Evolutionary conservation across 2,329 filamentous ascomycete genomes (phyloP).

Genomic region (Sporothrix sp.): DNA sequence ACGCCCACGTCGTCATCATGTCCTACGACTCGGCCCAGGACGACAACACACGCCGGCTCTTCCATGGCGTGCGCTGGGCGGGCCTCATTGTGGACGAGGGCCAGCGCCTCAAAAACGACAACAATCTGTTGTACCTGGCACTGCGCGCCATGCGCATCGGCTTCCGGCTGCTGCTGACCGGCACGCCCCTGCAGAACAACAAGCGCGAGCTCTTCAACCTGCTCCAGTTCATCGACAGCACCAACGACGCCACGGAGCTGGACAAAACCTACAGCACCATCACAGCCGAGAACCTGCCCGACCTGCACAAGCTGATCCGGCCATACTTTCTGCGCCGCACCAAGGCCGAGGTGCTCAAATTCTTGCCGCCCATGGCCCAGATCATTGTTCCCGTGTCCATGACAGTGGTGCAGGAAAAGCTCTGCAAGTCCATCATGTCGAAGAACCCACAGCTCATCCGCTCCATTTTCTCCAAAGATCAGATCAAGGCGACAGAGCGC

Average conservation of each 20-base stretch:
- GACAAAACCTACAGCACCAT: slow-evolving; percentile 70
- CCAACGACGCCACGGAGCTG: slow-evolving; percentile 57
- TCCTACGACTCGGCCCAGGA: slow-evolving; percentile 87
- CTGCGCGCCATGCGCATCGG: slow-evolving; percentile 65
- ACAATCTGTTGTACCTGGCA: slow-evolving; percentile 68
- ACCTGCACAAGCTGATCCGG: slow-evolving; percentile 75
- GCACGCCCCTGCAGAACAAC: slow-evolving; percentile 91
- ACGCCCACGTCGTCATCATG: slow-evolving; percentile 85
- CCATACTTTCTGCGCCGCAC: slow-evolving; percentile 64
- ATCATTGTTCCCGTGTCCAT: slow-evolving; percentile 95
- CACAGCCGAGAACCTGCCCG: slow-evolving; percentile 68
- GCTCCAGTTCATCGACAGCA: slow-evolving; percentile 81
- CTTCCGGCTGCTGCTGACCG: slow-evolving; percentile 80
- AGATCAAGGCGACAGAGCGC: slow-evolving; percentile 59
- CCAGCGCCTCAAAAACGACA: slow-evolving; percentile 89
- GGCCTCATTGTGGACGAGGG: slow-evolving; percentile 91
- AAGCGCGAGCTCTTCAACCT: slow-evolving; percentile 91
- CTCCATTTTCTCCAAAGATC: slow-evolving; percentile 66
- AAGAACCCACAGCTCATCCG: slow-evolving; percentile 85
- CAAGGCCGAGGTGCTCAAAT: slow-evolving; percentile 82
- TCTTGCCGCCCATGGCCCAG: slow-evolving; percentile 85
- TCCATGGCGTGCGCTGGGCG: slow-evolving; percentile 68
- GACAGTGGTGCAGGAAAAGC: slow-evolving; percentile 83
- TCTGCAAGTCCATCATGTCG: slow-evolving; percentile 87
- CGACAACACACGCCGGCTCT: slow-evolving; percentile 52